These are phyloP conservation scores for Biscutella laevigata DNA, from an alignment of 441 rosid species.

Conservation along the genomic window DNA sequence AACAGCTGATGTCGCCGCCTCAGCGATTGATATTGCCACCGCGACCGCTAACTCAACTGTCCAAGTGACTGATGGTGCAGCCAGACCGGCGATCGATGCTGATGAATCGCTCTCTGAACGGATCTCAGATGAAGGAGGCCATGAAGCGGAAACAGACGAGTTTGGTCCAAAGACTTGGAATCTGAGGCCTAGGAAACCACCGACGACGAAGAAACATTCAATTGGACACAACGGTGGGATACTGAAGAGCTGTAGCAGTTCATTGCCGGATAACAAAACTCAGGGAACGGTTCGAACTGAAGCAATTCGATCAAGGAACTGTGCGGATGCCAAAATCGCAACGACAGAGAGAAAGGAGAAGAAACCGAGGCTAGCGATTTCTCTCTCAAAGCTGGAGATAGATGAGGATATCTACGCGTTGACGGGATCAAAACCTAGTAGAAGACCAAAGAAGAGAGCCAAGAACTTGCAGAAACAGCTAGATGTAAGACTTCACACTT, in stretches of 20 bases:
- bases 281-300: slow-evolving; percentile 29
- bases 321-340: slow-evolving; percentile 20
- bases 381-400: slow-evolving; percentile 35
- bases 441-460: slow-evolving; percentile 41
- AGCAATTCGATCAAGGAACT: slow-evolving; percentile 28
- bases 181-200: slow-evolving; percentile 48
- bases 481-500: slow-evolving; percentile 30
- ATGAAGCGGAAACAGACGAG: slow-evolving; percentile 36
- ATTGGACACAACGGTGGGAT: slow-evolving; percentile 22
- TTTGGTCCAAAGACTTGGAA: slow-evolving; percentile 49
- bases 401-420: slow-evolving; percentile 41
- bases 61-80: slow-evolving; percentile 2
- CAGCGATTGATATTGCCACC: not conserved
- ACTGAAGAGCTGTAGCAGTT: slow-evolving; percentile 24
- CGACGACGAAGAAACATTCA: slow-evolving; percentile 25
- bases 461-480: slow-evolving; percentile 38
- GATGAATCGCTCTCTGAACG: slow-evolving; percentile 29
- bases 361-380: slow-evolving; percentile 30
- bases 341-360: slow-evolving; percentile 34
- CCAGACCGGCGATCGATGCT: slow-evolving; percentile 13
- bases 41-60: not conserved
- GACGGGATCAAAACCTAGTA: slow-evolving; percentile 40
- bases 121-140: slow-evolving; percentile 24
- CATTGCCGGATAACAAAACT: slow-evolving; percentile 24
- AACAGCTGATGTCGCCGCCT: slow-evolving; percentile 10